Percentiles rank a stretch among this genome's conserved stretches.
Evolutionary conservation across 108 stramenopile genomes (phyloP).

Genomic region (Cyclotella cryptica): DNA sequence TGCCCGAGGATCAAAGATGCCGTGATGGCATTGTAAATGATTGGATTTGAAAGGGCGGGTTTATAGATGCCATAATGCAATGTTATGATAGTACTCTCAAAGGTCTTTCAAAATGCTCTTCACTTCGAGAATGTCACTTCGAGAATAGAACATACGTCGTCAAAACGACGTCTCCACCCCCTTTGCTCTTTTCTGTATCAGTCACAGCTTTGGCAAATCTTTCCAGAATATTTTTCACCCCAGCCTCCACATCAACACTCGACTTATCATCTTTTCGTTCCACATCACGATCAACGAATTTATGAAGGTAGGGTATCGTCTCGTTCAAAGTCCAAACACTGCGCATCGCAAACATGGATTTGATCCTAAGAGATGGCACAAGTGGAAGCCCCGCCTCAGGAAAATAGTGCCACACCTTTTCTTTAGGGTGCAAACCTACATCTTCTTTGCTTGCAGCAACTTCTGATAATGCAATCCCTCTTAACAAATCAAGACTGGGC

Average conservation of each 20-base stretch:
- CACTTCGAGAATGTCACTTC: constrained; percentile 2
- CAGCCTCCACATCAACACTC: background rate
- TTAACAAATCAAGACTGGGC: constrained; percentile 19
- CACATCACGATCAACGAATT: constrained; percentile 10
- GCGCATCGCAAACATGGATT: constrained; percentile 47
- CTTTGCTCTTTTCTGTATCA: constrained; percentile 6
- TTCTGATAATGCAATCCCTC: constrained; percentile 44
- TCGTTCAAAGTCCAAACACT: constrained; percentile 43
- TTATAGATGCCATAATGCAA: no score
- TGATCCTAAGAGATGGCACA: constrained; percentile 17
- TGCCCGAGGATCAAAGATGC: no score
- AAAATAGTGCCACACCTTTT: constrained; percentile 40
- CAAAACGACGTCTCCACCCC: constrained; percentile 2
- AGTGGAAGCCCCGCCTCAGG: constrained; percentile 37
- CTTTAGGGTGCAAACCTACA: background rate
- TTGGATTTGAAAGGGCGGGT: no score
- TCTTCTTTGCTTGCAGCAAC: background rate
- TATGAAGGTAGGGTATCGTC: constrained; percentile 37
- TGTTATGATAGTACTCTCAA: no score
- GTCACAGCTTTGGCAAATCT: constrained; percentile 19
- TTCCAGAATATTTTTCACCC: constrained; percentile 14
- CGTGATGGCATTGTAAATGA: no score
- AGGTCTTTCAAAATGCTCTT: no score
- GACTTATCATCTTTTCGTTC: no score
- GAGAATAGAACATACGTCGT: constrained; percentile 24